These are phyloP conservation scores for Tolypocladium album DNA, from an alignment of 2,329 filamentous ascomycete species.

Conservation along the genomic window DNA sequence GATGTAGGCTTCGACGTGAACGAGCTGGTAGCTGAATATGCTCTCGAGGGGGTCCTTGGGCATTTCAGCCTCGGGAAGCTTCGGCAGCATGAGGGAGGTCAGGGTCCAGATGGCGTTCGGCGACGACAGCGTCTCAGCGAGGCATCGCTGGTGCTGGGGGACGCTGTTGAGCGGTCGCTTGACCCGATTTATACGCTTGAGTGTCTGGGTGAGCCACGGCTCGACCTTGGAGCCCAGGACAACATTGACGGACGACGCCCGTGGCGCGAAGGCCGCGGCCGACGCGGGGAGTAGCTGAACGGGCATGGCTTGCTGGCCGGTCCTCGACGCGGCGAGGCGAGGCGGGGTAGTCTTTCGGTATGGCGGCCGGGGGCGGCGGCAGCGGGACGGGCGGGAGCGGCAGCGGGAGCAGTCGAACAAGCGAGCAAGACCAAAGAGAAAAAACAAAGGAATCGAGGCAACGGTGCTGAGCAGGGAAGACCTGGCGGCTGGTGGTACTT, in stretches of 20 bases:
- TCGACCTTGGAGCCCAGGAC: conserved; percentile 88
- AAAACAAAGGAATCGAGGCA: conserved; percentile 33
- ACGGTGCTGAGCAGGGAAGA: conserved; percentile 38
- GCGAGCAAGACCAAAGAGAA: conserved; percentile 25
- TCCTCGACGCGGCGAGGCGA: not conserved
- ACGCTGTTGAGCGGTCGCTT: conserved; percentile 97
- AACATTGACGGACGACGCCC: conserved; percentile 83
- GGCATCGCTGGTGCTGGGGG: conserved; percentile 86
- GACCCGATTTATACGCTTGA: conserved; percentile 93
- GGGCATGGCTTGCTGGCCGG: conserved; percentile 36
- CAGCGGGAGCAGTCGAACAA: conserved; percentile 18
- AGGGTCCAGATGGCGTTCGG: conserved; percentile 89
- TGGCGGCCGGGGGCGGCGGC: conserved; percentile 5
- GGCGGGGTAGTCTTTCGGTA: not conserved
- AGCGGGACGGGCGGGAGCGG: conserved; percentile 7
- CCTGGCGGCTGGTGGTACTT: conserved; percentile 8
- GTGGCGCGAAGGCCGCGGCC: conserved; percentile 89
- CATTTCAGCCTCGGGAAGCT: conserved; percentile 76
- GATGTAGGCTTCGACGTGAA: conserved; percentile 94
- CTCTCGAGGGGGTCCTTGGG: conserved; percentile 77
- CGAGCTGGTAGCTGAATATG: conserved; percentile 83
- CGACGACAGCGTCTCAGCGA: conserved; percentile 88
- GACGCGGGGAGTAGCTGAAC: conserved; percentile 89
- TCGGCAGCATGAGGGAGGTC: conserved; percentile 84
- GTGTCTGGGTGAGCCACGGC: conserved; percentile 90